Evolutionary conservation across 1,284 basidiomycete genomes (phyloP).

Genomic region (Phlebopus sp.): DNA sequence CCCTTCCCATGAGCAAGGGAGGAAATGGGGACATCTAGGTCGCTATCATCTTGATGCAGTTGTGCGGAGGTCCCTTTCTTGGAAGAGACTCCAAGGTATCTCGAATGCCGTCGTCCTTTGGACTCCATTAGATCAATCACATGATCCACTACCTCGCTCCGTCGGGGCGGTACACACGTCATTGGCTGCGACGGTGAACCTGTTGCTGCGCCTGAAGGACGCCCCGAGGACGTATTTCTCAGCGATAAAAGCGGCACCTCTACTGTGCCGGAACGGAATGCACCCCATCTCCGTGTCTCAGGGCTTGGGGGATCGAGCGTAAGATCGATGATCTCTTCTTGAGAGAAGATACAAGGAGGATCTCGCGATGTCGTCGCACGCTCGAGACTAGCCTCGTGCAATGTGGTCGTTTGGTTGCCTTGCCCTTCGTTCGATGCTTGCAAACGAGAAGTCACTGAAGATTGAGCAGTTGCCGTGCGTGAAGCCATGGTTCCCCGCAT

Average conservation of each 20-base stretch:
- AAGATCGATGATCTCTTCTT: slow-evolving; percentile 11
- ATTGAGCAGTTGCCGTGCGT: neutral
- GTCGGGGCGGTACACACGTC: neutral
- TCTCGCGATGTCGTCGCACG: neutral
- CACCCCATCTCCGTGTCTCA: slow-evolving; percentile 16
- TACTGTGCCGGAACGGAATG: slow-evolving; percentile 25
- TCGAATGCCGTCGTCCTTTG: neutral
- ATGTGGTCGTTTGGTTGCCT: too few species aligned
- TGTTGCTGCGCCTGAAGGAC: neutral
- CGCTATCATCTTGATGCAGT: neutral
- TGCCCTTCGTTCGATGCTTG: too few species aligned
- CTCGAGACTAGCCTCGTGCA: too few species aligned
- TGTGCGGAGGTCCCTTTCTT: neutral
- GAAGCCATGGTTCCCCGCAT: neutral
- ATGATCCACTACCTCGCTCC: neutral
- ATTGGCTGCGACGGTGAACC: neutral
- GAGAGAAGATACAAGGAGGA: neutral
- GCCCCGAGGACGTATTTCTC: neutral
- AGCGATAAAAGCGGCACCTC: slow-evolving; percentile 9
- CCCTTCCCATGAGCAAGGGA: neutral
- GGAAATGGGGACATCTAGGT: neutral
- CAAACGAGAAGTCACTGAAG: neutral
- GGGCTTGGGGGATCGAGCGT: slow-evolving; percentile 5
- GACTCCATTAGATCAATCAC: neutral
- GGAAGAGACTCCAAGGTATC: neutral